These are phyloP conservation scores for Basidiobolus meristosporus DNA, from an alignment of 371 early-diverging fungal genomes.

Conservation along the genomic window DNA sequence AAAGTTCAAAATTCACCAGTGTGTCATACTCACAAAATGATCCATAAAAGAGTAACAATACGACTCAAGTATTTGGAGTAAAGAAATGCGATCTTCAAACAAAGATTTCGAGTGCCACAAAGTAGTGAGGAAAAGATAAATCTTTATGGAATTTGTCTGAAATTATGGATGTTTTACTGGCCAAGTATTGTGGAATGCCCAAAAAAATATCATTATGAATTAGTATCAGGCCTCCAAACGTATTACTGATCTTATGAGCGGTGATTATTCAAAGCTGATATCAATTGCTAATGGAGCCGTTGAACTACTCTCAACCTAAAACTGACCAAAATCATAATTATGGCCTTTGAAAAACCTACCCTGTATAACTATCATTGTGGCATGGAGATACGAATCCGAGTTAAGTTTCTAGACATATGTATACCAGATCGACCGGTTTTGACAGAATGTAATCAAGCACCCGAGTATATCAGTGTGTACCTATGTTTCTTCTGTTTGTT, in stretches of 20 bases:
- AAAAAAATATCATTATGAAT: constrained; percentile 19
- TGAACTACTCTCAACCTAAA: too few relatives aligned
- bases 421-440: constrained; percentile 40
- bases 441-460: constrained; percentile 15
- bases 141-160: too few relatives aligned
- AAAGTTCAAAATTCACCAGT: too few relatives aligned
- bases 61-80: constrained; percentile 39
- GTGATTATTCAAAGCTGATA: not conserved
- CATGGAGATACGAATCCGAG: constrained; percentile 54
- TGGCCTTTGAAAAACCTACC: too few relatives aligned
- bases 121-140: constrained; percentile 33
- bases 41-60: constrained; percentile 48
- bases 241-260: constrained; percentile 21
- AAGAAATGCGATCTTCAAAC: too few relatives aligned
- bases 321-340: too few relatives aligned
- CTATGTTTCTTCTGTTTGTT: not conserved
- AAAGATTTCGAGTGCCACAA: constrained; percentile 39
- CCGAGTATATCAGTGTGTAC: not conserved
- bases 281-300: constrained; percentile 17
- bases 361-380: constrained; percentile 43
- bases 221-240: constrained; percentile 12
- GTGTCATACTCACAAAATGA: too few relatives aligned
- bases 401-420: too few relatives aligned
- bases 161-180: constrained; percentile 22
- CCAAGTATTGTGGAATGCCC: constrained; percentile 38